Percentiles rank a stretch among this genome's conserved stretches.
Conservation (phyloP, 2,329 filamentous ascomycete genomes). For the Xylaria sp. region DNA sequence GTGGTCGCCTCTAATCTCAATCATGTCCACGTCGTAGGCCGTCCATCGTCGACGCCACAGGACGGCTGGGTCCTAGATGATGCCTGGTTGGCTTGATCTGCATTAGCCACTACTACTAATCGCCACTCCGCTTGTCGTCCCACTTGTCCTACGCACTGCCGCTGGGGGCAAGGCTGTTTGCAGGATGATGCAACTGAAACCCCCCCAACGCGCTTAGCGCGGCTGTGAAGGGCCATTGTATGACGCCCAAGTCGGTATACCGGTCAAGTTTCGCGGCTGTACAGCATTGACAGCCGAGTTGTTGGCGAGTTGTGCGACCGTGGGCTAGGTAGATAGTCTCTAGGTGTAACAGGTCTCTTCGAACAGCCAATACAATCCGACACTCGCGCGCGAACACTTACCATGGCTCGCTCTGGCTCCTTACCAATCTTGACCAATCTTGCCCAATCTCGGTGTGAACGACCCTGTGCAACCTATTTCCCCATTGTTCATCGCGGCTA, state of each 20-base stretch:
- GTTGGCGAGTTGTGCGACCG: slow-evolving; percentile 19
- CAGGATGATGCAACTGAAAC: slow-evolving; percentile 20
- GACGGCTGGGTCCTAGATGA: slow-evolving; percentile 26
- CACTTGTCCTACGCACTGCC: slow-evolving; percentile 24
- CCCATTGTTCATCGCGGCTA: neutral
- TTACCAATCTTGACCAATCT: too few species aligned
- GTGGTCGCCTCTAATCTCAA: slow-evolving; percentile 36
- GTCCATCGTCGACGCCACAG: slow-evolving; percentile 17
- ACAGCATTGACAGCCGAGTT: slow-evolving; percentile 8
- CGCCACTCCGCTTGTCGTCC: slow-evolving; percentile 9
- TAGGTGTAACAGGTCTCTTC: slow-evolving; percentile 1
- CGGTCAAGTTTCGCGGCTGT: slow-evolving; percentile 11
- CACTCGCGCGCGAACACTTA: neutral
- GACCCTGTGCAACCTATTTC: neutral
- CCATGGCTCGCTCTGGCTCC: too few species aligned
- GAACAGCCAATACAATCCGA: neutral
- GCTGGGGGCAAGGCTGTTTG: slow-evolving; percentile 26
- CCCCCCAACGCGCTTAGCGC: slow-evolving; percentile 34
- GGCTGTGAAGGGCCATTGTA: slow-evolving; percentile 27
- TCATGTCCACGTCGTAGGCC: slow-evolving; percentile 28
- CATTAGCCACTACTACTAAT: slow-evolving; percentile 10
- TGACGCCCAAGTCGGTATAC: slow-evolving; percentile 19
- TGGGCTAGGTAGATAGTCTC: neutral
- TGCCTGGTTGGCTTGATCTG: slow-evolving; percentile 31
- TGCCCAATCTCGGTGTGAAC: slow-evolving; percentile 26